Evolutionary conservation across 495 filamentous ascomycete genomes (phyloP).

Genomic region (Parmelia sp.): DNA sequence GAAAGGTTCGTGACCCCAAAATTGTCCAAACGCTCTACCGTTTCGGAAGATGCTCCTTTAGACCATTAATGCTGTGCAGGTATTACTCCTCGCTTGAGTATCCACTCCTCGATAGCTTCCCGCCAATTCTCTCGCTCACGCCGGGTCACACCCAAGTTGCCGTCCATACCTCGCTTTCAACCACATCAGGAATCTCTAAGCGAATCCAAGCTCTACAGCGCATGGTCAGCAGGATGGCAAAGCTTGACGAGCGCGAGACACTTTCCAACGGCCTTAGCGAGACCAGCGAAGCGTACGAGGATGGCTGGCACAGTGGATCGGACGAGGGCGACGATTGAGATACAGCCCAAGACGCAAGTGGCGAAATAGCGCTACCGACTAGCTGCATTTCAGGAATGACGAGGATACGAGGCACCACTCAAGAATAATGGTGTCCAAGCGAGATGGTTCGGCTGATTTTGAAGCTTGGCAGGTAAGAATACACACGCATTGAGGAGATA

Average conservation of each 20-base stretch:
- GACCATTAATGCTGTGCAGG: slow-evolving; percentile 32
- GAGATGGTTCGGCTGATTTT: not conserved
- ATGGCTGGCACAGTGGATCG: slow-evolving; percentile 81
- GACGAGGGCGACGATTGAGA: slow-evolving; percentile 61
- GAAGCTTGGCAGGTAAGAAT: not conserved
- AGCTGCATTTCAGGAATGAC: slow-evolving; percentile 4
- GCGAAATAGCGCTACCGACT: slow-evolving; percentile 2
- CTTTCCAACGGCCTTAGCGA: slow-evolving; percentile 78
- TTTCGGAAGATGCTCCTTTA: slow-evolving; percentile 6
- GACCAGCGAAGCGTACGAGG: slow-evolving; percentile 80
- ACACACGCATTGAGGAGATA: not conserved
- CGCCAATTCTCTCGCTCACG: slow-evolving; percentile 50
- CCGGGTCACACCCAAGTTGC: slow-evolving; percentile 41
- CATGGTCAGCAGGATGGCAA: slow-evolving; percentile 51
- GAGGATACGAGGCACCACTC: not conserved
- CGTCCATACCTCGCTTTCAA: slow-evolving; percentile 61
- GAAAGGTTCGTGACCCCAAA: slow-evolving; percentile 47
- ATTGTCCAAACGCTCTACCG: not conserved
- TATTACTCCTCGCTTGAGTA: slow-evolving; percentile 57
- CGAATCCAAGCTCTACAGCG: slow-evolving; percentile 60
- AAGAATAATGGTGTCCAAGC: not conserved
- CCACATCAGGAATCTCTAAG: slow-evolving; percentile 62
- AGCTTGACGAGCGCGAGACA: slow-evolving; percentile 72
- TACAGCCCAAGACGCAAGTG: not conserved
- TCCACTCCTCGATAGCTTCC: slow-evolving; percentile 80